Conservation (phyloP, 129 eudicot genomes). For the Chrysanthemum seticuspe region DNA sequence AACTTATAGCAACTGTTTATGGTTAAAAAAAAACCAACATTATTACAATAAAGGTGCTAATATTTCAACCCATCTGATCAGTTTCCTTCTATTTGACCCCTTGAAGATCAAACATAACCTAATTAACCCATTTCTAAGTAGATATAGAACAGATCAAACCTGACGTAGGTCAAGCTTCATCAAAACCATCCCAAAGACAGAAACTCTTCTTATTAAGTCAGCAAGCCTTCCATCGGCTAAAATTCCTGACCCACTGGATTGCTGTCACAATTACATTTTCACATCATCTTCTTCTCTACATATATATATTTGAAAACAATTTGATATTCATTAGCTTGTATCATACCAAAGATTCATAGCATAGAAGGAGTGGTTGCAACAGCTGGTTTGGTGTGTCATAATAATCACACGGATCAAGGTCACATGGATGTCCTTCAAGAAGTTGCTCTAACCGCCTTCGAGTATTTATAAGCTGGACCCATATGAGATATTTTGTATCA, state of each 20-base stretch:
- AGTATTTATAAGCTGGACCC: slow-evolving; percentile 73
- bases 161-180: slow-evolving; percentile 98
- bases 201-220: slow-evolving; percentile 87
- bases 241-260: slow-evolving; percentile 82
- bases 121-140: background rate
- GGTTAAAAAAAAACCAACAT: background rate
- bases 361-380: slow-evolving; percentile 69
- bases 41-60: background rate
- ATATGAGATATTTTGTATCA: background rate
- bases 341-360: slow-evolving; percentile 87
- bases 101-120: background rate
- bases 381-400: slow-evolving; percentile 82
- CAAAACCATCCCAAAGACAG: slow-evolving; percentile 85
- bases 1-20: background rate
- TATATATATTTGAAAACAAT: no score
- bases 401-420: slow-evolving; percentile 67
- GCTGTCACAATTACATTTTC: slow-evolving; percentile 45
- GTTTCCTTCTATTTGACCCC: background rate
- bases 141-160: slow-evolving; percentile 41
- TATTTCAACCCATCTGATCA: background rate
- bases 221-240: slow-evolving; percentile 92
- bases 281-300: background rate
- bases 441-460: slow-evolving; percentile 79
- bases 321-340: background rate
- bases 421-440: slow-evolving; percentile 83